Base-by-base conservation (phyloP, 2,329 filamentous ascomycete species). In the Aaosphaeria pasadenensis region DNA sequence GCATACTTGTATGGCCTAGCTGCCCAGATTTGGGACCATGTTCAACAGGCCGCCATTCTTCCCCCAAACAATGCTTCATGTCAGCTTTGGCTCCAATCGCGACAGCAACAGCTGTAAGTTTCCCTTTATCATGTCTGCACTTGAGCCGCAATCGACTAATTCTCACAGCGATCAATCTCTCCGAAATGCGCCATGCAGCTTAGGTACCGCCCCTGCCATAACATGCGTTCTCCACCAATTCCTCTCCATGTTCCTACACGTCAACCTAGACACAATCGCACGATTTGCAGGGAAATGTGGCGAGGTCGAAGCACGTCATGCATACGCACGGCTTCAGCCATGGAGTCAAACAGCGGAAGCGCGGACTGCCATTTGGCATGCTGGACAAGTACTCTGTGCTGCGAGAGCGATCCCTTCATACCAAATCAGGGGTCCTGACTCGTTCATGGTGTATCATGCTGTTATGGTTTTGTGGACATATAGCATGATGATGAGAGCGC, bases 231-330 rank as follows among this genome's bases (percentile, higher is more conserved):
- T 24, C 17, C 17, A 24, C 17, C 17, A 24, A 24, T 24, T 24
- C 17, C 17, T 24, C 17, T 24, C 17, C 52, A 81, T 87, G 76
- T 79, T 83, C 53, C 71, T 87, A 5, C 79, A 86, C 61, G 76
- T 84, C 36, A 24, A 24, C 17, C 17, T 24, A 24, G 17, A 24
- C 3, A 24, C 17, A 24, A 24, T 24, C 17, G 17, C 81, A 80
- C 75, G 84, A 2, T 86, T 87, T 53, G 79, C 82, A 0, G 84
- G 84, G 6, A 83, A 83, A 45, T 82, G 84, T 53, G 84, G 82
- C 24, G 79, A 84, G 53, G 82, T 84, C 24, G 81, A 85, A 58
- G 84, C 84, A 3, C 75, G 80, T 3, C 69, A 77, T 5, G 75
- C 83, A 11, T 83, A 83, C 50, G 79, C 80, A 0, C 69, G 77